These are phyloP conservation scores for Inga oerstediana DNA, from an alignment of 306 rosid genomes.

Conservation along the genomic window DNA sequence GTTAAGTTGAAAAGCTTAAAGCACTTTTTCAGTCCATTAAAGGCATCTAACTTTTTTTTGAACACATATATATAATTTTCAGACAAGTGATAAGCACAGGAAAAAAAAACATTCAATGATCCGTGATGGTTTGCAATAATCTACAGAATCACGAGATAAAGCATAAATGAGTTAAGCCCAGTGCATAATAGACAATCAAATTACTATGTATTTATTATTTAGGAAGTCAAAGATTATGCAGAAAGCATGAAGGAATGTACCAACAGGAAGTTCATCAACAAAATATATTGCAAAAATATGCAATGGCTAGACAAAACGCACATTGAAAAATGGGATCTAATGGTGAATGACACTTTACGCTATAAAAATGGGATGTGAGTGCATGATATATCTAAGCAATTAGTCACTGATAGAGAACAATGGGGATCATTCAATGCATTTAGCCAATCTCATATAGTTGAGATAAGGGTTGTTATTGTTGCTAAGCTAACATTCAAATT, in stretches of 20 bases:
- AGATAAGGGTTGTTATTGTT: not conserved
- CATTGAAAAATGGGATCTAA: not conserved
- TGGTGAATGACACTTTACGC: not conserved
- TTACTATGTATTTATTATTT: not conserved
- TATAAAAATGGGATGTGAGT: too few species aligned
- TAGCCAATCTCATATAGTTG: not conserved
- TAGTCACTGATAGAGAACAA: not conserved
- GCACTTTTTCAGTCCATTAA: conserved; percentile 26
- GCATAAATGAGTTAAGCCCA: conserved; percentile 16
- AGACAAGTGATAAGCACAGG: conserved; percentile 15
- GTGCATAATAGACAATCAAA: conserved; percentile 5
- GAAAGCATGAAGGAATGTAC: not conserved
- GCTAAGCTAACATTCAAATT: not conserved
- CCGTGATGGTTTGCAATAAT: not conserved
- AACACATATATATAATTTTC: not conserved
- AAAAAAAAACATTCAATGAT: conserved; percentile 6
- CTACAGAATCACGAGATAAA: not conserved
- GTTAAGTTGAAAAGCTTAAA: conserved; percentile 69
- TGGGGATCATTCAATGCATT: not conserved
- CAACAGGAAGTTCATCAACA: conserved; percentile 1
- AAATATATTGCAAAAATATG: not conserved
- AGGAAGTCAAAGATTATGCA: conserved; percentile 11
- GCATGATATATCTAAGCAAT: not conserved
- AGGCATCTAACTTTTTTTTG: not conserved
- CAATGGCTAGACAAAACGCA: conserved; percentile 9